A percentile compares a stretch with the other conserved stretches of the same genome.
These are phyloP conservation scores for Penicillium robsamsonii DNA, from an alignment of 495 filamentous ascomycete genomes.

Conservation along the genomic window DNA sequence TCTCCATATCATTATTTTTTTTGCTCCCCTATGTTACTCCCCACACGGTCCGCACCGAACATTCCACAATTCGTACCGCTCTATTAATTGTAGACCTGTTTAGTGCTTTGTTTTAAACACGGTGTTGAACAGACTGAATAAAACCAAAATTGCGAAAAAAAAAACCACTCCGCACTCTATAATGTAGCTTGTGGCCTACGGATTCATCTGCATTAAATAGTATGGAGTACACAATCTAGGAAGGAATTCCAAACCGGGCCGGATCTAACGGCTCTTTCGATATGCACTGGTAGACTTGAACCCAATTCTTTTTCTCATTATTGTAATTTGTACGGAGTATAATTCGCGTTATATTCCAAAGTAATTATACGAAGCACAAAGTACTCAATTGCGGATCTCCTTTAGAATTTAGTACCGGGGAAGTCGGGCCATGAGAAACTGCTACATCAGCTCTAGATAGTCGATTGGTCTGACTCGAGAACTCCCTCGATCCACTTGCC, in stretches of 20 bases:
- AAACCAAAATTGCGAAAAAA: neutral
- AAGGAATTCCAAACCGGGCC: neutral
- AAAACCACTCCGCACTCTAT: neutral
- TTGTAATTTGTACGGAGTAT: neutral
- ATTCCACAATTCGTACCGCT: too few species aligned
- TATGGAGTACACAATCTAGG: neutral
- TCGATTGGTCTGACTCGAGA: neutral
- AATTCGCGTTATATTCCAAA: neutral
- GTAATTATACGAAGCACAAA: neutral
- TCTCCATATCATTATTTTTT: too few species aligned
- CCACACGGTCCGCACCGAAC: too few species aligned
- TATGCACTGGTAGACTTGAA: neutral
- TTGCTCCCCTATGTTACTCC: too few species aligned
- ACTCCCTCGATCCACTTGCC: neutral
- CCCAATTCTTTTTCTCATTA: neutral
- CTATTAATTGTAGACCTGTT: neutral
- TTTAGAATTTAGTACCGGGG: neutral
- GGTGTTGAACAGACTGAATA: neutral
- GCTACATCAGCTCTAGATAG: neutral
- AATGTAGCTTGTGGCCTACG: conserved; percentile 1
- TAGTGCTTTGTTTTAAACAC: neutral
- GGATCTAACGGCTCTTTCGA: conserved; percentile 1
- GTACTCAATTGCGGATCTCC: neutral
- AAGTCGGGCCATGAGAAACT: conserved; percentile 4
- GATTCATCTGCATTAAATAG: neutral